These are phyloP conservation scores for Pestalotiopsis sp. DNA, from an alignment of 2,329 filamentous ascomycete genomes.

Conservation along the genomic window DNA sequence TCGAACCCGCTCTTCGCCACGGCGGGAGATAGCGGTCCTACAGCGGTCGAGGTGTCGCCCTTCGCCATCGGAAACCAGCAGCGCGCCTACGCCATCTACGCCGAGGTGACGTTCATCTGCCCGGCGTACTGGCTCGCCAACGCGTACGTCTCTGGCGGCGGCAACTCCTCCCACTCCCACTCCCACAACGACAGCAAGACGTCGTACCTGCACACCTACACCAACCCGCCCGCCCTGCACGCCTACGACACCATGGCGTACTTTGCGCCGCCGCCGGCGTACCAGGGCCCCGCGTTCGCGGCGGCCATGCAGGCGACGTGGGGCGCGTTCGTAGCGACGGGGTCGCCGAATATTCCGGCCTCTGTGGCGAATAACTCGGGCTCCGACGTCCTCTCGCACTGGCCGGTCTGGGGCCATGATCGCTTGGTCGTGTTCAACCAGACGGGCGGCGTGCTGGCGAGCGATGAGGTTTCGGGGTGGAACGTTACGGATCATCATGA, in stretches of 20 bases:
- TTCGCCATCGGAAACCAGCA: conserved; percentile 57
- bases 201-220: background rate
- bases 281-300: background rate
- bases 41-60: conserved; percentile 36
- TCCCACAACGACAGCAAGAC: background rate
- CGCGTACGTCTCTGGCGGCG: background rate
- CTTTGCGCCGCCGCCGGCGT: background rate
- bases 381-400: background rate
- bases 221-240: background rate
- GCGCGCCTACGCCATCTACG: conserved; percentile 53
- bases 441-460: background rate
- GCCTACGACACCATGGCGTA: background rate
- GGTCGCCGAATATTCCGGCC: background rate
- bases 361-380: background rate
- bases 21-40: conserved; percentile 28
- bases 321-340: background rate
- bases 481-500: background rate
- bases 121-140: conserved; percentile 42
- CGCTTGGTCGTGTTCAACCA: conserved; percentile 1
- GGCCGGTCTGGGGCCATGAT: background rate
- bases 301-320: background rate
- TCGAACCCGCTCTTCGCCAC: conserved; percentile 45
- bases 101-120: conserved; percentile 58
- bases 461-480: background rate
- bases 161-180: background rate